Conservation (phyloP, 345 rosid species). For the Rhizophora mangle region DNA sequence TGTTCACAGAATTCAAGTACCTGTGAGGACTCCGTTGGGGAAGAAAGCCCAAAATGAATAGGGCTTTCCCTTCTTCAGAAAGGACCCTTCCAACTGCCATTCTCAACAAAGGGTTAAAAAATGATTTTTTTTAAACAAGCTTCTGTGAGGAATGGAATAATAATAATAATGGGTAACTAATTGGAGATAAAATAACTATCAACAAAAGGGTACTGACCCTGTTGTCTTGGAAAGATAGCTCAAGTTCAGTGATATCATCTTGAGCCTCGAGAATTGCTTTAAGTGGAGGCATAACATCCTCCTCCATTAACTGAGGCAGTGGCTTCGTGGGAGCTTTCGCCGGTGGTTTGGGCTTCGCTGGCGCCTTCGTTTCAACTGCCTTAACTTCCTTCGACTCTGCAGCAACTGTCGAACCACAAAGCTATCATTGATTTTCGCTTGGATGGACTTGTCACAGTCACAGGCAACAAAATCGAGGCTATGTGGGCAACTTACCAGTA, state of each 20-base stretch:
- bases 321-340: conserved; percentile 64
- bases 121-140: no score
- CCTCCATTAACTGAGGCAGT: conserved; percentile 70
- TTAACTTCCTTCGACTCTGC: conserved; percentile 47
- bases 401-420: conserved; percentile 28
- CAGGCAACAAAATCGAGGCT: background rate
- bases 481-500: conserved; percentile 34
- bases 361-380: conserved; percentile 29
- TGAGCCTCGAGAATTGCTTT: conserved; percentile 62
- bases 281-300: conserved; percentile 86
- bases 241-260: conserved; percentile 56
- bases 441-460: background rate
- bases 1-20: conserved; percentile 21
- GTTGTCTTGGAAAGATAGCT: conserved; percentile 66
- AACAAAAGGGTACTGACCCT: conserved; percentile 40
- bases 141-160: background rate
- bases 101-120: background rate
- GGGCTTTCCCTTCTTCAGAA: conserved; percentile 52
- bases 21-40: conserved; percentile 66
- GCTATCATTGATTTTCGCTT: background rate
- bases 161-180: no score
- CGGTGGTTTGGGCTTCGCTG: conserved; percentile 62
- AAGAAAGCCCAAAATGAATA: conserved; percentile 92
- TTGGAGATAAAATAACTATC: background rate
- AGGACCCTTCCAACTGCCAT: conserved; percentile 78